Evolutionary conservation across 345 rosid species (phyloP).

Genomic region (Eucalyptus sideroxylon): DNA sequence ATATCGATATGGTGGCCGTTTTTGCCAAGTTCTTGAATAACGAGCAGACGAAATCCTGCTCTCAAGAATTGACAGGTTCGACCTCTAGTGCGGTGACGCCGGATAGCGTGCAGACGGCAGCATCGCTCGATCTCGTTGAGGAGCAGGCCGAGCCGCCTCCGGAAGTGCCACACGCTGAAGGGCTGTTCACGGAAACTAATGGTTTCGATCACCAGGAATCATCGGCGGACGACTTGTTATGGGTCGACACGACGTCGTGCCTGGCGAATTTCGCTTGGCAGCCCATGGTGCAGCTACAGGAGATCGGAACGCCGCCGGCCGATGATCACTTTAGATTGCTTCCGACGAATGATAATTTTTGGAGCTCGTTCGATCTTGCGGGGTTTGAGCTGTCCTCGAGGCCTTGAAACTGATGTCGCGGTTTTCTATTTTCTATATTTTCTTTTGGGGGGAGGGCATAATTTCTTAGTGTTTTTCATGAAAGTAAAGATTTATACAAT

Average conservation of each 20-base stretch:
- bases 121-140: background rate
- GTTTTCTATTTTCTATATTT: background rate
- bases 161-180: background rate
- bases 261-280: slow-evolving; percentile 21
- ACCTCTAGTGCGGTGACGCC: background rate
- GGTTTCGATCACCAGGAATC: background rate
- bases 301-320: slow-evolving; percentile 9
- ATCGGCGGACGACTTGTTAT: background rate
- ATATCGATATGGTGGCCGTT: slow-evolving; percentile 66
- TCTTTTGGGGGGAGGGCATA: background rate
- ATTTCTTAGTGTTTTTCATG: background rate
- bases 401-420: background rate
- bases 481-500: background rate
- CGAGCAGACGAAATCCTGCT: background rate
- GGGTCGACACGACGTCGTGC: slow-evolving; percentile 12
- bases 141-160: background rate
- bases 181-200: background rate
- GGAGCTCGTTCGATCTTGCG: slow-evolving; percentile 24
- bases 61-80: background rate
- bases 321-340: background rate
- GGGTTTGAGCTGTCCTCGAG: slow-evolving; percentile 30
- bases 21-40: slow-evolving; percentile 53
- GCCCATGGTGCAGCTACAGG: background rate
- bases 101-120: background rate
- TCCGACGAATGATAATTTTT: background rate